These are phyloP conservation scores for Inonotus obliquus DNA, from an alignment of 1,284 basidiomycete species.

Conservation along the genomic window DNA sequence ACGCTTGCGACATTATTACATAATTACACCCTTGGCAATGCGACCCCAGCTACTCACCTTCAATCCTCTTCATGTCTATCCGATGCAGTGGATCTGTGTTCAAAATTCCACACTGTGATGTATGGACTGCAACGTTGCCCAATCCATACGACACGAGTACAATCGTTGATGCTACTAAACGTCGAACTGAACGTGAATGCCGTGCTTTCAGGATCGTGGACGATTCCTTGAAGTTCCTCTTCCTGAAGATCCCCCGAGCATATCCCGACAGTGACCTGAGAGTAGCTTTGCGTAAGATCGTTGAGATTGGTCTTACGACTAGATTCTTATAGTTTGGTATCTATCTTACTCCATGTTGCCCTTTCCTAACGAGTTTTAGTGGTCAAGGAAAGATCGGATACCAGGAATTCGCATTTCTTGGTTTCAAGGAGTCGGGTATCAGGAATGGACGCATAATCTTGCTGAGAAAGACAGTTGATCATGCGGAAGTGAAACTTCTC, in stretches of 20 bases:
- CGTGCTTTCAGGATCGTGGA: slow-evolving; percentile 9
- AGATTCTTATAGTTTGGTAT: not conserved
- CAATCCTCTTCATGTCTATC: too few species aligned
- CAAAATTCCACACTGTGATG: not conserved
- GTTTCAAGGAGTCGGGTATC: slow-evolving; percentile 25
- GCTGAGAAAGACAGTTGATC: slow-evolving; percentile 13
- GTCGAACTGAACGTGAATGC: not conserved
- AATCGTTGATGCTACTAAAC: not conserved
- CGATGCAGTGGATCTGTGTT: too few species aligned
- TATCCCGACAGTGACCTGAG: not conserved
- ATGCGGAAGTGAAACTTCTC: slow-evolving; percentile 17
- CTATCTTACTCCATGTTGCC: not conserved
- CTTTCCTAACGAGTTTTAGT: not conserved
- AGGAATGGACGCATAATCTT: slow-evolving; percentile 22
- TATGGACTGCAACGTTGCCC: not conserved
- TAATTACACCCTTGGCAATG: too few species aligned
- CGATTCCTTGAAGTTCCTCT: slow-evolving; percentile 6
- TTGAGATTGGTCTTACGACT: not conserved
- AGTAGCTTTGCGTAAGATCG: not conserved
- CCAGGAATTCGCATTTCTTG: slow-evolving; percentile 15
- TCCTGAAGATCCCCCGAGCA: slow-evolving; percentile 1
- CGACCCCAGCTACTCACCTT: too few species aligned
- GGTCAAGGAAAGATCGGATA: not conserved
- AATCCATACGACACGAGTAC: not conserved
- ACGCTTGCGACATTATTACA: too few species aligned